phyloP scores from a whole-genome alignment of 169 alveolate genomes.

The Plasmodium yoelii region DNA sequence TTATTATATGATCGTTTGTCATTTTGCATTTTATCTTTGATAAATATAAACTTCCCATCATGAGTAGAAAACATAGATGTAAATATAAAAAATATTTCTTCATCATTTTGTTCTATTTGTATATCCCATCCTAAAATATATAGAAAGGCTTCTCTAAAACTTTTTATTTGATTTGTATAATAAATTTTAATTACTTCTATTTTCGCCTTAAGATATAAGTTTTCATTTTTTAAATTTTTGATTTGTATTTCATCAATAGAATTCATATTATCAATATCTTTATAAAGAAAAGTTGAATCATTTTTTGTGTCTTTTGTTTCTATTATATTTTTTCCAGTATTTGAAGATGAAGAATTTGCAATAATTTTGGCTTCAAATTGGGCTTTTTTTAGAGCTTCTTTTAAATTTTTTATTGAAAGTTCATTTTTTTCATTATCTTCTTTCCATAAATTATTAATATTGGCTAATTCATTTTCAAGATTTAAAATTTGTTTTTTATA shows the following conservation, averaged over 20 bases:
- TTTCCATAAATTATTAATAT: conserved; percentile 25
- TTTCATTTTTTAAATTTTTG: conserved; percentile 40
- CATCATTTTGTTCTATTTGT: conserved; percentile 61
- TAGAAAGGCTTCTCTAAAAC: conserved; percentile 62
- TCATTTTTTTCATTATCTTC: conserved; percentile 59
- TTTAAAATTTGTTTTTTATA: conserved; percentile 26
- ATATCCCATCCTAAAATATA: conserved; percentile 75
- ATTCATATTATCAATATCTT: conserved; percentile 15
- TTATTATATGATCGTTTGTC: conserved; percentile 24
- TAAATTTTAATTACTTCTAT: conserved; percentile 58
- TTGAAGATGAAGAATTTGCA: background rate
- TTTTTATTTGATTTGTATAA: conserved; percentile 71
- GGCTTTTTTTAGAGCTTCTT: conserved; percentile 27
- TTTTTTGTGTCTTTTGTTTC: background rate
- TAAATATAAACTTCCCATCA: conserved; percentile 70
- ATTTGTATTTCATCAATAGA: conserved; percentile 38
- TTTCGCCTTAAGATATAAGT: conserved; percentile 50
- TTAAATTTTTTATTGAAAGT: conserved; percentile 14
- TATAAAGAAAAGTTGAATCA: conserved; percentile 29
- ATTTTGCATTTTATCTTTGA: conserved; percentile 26
- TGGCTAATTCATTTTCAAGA: conserved; percentile 40
- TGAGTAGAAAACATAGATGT: conserved; percentile 73
- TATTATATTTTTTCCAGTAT: background rate
- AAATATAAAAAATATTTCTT: conserved; percentile 60
- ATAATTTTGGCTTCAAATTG: conserved; percentile 31